A percentile compares a stretch with the other conserved stretches of the same genome.
Conservation (phyloP, 2,329 filamentous ascomycete genomes). For the Hypoxylon sp. region DNA sequence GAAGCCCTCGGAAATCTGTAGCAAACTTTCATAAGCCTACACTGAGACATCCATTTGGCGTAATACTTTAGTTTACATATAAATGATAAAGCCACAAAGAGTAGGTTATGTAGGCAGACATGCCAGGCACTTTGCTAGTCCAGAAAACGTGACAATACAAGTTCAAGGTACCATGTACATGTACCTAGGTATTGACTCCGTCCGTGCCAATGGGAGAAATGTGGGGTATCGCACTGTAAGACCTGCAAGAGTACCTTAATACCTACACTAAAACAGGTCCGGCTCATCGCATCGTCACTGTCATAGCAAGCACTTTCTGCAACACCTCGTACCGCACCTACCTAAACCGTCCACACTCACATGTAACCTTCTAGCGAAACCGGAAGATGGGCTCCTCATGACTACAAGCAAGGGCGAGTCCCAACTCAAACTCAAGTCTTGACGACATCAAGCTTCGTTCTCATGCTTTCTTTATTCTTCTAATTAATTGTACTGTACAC, state of each 20-base stretch:
- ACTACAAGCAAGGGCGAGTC: slow-evolving; percentile 24
- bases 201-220: slow-evolving; percentile 31
- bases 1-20: slow-evolving; percentile 20
- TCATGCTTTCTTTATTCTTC: neutral
- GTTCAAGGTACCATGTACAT: neutral
- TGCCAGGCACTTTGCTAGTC: neutral
- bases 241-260: slow-evolving; percentile 3
- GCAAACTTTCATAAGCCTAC: neutral
- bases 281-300: slow-evolving; percentile 27
- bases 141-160: neutral
- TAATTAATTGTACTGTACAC: slow-evolving; percentile 20
- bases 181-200: neutral
- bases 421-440: slow-evolving; percentile 13
- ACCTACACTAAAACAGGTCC: slow-evolving; percentile 31
- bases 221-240: slow-evolving; percentile 24
- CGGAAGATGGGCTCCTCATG: slow-evolving; percentile 36
- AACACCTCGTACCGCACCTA: slow-evolving; percentile 6
- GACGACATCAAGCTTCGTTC: slow-evolving; percentile 5
- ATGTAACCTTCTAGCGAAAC: slow-evolving; percentile 29
- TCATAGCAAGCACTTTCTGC: slow-evolving; percentile 19
- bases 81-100: neutral
- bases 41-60: neutral
- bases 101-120: neutral
- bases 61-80: neutral
- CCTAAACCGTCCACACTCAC: neutral